These are phyloP conservation scores for Amauroascus niger DNA, from an alignment of 2,329 filamentous ascomycete species.

Conservation along the genomic window DNA sequence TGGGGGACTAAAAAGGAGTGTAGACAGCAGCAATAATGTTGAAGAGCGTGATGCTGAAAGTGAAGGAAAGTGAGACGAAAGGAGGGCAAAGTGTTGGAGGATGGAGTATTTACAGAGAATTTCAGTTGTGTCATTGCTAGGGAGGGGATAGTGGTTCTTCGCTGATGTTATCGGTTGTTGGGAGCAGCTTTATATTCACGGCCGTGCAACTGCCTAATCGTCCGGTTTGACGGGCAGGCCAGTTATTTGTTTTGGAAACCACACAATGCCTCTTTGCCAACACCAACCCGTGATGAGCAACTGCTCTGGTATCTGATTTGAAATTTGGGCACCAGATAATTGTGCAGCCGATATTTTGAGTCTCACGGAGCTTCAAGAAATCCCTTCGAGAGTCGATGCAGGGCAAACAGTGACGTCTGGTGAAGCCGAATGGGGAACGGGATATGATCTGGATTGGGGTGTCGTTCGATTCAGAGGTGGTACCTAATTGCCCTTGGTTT, in stretches of 20 bases:
- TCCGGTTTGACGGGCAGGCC: not conserved
- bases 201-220: constrained; percentile 6
- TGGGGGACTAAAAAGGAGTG: not conserved
- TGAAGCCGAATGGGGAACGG: not conserved
- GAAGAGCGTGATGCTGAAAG: not conserved
- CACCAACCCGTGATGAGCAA: not conserved
- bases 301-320: not conserved
- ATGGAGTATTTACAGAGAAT: constrained; percentile 3
- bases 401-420: too few relatives aligned
- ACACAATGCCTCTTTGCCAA: not conserved
- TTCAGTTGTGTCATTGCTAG: constrained; percentile 4
- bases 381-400: too few relatives aligned
- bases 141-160: not conserved
- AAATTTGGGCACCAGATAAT: not conserved
- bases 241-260: not conserved
- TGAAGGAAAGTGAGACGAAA: not conserved
- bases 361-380: too few relatives aligned
- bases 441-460: too few relatives aligned
- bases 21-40: not conserved
- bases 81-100: not conserved
- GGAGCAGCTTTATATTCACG: not conserved
- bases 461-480: too few relatives aligned
- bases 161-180: not conserved
- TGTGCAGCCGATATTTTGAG: not conserved
- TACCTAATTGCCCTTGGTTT: not conserved